Evolutionary conservation across 2,329 filamentous ascomycete genomes (phyloP).

Genomic region (Trichophyton benhamiae): DNA sequence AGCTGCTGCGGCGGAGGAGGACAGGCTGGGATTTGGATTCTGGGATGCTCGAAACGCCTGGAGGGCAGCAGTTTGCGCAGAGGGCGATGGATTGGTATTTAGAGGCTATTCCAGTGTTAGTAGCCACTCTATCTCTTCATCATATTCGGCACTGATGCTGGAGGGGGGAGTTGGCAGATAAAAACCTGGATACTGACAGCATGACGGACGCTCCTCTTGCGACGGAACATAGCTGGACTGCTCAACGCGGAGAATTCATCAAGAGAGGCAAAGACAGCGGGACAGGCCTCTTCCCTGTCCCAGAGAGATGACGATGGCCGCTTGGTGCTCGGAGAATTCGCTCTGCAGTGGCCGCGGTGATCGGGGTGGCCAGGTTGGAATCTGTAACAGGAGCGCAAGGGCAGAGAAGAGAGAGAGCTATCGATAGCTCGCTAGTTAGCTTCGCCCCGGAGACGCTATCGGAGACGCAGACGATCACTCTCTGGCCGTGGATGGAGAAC

Average conservation of each 20-base stretch:
- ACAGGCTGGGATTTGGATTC: conserved; percentile 49
- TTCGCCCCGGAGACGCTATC: background rate
- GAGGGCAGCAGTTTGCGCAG: conserved; percentile 66
- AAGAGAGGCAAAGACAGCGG: background rate
- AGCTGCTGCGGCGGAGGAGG: conserved; percentile 72
- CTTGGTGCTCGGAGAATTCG: background rate
- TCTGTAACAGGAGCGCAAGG: background rate
- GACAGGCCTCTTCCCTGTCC: background rate
- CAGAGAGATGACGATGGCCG: no score
- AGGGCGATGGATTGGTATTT: conserved; percentile 53
- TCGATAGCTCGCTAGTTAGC: background rate
- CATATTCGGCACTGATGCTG: no score
- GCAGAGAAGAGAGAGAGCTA: background rate
- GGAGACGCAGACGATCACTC: background rate
- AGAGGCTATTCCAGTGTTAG: conserved; percentile 42
- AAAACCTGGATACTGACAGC: conserved; percentile 22
- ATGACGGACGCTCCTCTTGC: conserved; percentile 34
- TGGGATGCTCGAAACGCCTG: conserved; percentile 65
- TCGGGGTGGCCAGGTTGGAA: background rate
- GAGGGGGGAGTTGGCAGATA: background rate
- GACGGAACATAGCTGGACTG: conserved; percentile 26
- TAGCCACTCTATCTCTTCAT: no score
- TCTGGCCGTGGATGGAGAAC: no score
- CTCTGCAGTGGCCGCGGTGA: background rate
- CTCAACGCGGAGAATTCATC: background rate